Percentiles rank a stretch among this genome's conserved stretches.
Evolutionary conservation across 768 basidiomycete species (phyloP).

Genomic region (Boletus rubescentipes): DNA sequence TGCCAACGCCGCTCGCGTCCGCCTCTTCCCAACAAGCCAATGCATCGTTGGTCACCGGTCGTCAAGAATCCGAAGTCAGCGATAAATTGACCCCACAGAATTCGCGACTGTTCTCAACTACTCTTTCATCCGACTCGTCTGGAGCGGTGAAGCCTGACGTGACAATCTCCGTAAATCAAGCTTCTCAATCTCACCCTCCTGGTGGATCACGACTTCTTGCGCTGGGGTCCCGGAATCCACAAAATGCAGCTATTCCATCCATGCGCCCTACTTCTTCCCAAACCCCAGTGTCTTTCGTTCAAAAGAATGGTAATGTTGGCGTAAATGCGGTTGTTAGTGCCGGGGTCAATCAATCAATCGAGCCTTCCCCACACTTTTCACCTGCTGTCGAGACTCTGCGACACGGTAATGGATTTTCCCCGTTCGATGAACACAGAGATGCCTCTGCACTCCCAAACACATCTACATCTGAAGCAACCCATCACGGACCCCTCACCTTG

Average conservation of each 20-base stretch:
- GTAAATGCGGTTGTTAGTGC: conserved; percentile 9
- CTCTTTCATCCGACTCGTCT: conserved; percentile 24
- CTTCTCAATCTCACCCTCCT: conserved; percentile 39
- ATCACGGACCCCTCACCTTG: conserved; percentile 19
- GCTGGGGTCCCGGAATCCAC: conserved; percentile 30
- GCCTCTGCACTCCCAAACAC: background rate
- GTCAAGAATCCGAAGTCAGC: conserved; percentile 21
- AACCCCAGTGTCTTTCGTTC: conserved; percentile 22
- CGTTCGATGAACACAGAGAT: conserved; percentile 50
- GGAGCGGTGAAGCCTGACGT: conserved; percentile 34
- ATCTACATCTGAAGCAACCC: conserved; percentile 18
- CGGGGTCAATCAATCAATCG: conserved; percentile 13
- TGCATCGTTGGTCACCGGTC: background rate
- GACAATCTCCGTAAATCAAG: conserved; percentile 36
- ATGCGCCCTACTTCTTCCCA: conserved; percentile 23
- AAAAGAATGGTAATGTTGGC: conserved; percentile 21
- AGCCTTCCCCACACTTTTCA: conserved; percentile 15
- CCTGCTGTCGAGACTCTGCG: conserved; percentile 12
- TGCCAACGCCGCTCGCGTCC: conserved; percentile 8
- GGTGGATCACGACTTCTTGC: conserved; percentile 45
- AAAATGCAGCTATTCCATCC: conserved; percentile 17
- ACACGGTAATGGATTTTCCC: conserved; percentile 44
- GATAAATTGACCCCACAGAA: conserved; percentile 24
- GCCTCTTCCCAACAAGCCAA: conserved; percentile 13
- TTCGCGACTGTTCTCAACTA: conserved; percentile 39